A percentile compares a stretch with the other conserved stretches of the same genome.
Conservation (phyloP, 805 yeast species). For the Yarrowia sp. region DNA sequence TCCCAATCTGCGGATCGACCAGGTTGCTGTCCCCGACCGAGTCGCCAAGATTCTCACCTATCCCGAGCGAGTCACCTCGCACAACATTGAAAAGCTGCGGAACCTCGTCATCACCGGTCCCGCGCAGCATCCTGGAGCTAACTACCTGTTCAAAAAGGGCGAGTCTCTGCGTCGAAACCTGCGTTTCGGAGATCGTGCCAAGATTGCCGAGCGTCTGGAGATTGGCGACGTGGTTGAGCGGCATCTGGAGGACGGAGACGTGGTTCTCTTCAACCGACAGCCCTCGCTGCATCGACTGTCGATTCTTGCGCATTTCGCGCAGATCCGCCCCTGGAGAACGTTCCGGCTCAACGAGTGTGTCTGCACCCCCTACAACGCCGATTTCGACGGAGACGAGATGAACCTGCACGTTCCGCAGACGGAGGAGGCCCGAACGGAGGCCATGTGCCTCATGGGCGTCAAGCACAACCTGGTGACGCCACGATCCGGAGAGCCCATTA, state of each 20-base stretch:
- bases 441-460: constrained; percentile 97
- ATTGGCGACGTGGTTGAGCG: constrained; percentile 95
- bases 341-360: constrained; percentile 97
- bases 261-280: constrained; percentile 93
- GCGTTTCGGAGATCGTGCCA: constrained; percentile 79
- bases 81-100: constrained; percentile 77
- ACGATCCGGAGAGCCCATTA: constrained; percentile 96
- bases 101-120: constrained; percentile 80
- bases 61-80: constrained; percentile 91
- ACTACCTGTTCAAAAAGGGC: constrained; percentile 76
- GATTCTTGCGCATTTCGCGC: constrained; percentile 92
- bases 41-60: constrained; percentile 94
- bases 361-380: constrained; percentile 98
- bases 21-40: constrained; percentile 97
- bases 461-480: constrained; percentile 93
- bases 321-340: constrained; percentile 96
- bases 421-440: constrained; percentile 98
- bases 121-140: constrained; percentile 91
- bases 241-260: constrained; percentile 95
- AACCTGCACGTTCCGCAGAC: constrained; percentile 98
- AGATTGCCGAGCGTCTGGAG: constrained; percentile 69
- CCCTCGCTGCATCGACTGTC: constrained; percentile 95
- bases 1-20: constrained; percentile 91
- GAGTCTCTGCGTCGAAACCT: constrained; percentile 85
- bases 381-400: constrained; percentile 99